Conservation (phyloP, 208 protist genomes). For the Wallacemonas rigidus region DNA sequence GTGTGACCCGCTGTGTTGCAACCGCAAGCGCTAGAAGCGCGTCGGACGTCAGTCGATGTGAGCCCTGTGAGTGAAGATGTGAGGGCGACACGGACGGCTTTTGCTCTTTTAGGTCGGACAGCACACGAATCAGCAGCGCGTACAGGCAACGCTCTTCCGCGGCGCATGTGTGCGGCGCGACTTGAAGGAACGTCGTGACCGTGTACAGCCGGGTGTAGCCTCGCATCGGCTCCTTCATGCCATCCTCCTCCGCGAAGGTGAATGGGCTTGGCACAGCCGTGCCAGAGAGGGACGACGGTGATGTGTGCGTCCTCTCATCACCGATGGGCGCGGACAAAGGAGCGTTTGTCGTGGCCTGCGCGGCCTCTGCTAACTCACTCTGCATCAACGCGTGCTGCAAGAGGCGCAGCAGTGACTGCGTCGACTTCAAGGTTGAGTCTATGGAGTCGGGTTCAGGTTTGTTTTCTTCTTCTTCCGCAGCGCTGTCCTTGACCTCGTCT, state of each 20-base stretch:
- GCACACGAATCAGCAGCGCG: neutral
- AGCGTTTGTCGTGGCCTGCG: neutral
- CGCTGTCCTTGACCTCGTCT: no score
- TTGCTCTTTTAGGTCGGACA: neutral
- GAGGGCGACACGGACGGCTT: neutral
- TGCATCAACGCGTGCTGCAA: slow-evolving; percentile 5
- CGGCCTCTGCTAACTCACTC: slow-evolving; percentile 12
- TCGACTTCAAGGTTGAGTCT: neutral
- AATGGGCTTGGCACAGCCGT: neutral
- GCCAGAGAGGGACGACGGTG: neutral
- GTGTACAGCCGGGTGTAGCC: slow-evolving; percentile 1
- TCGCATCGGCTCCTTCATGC: slow-evolving; percentile 1
- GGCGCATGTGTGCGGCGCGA: neutral
- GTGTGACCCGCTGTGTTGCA: slow-evolving; percentile 1
- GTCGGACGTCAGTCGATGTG: neutral
- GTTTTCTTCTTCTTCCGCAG: no score
- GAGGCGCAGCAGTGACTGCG: slow-evolving; percentile 7
- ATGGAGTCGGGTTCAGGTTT: no score
- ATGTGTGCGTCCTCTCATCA: neutral
- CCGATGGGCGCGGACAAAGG: neutral
- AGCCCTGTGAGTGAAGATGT: no score
- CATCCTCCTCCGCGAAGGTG: slow-evolving; percentile 9
- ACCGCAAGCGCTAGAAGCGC: slow-evolving; percentile 5
- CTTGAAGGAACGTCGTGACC: neutral
- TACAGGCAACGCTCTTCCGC: neutral